Base-by-base conservation (phyloP, 75 land plant genomes). In the Azolla pinnata region DNA sequence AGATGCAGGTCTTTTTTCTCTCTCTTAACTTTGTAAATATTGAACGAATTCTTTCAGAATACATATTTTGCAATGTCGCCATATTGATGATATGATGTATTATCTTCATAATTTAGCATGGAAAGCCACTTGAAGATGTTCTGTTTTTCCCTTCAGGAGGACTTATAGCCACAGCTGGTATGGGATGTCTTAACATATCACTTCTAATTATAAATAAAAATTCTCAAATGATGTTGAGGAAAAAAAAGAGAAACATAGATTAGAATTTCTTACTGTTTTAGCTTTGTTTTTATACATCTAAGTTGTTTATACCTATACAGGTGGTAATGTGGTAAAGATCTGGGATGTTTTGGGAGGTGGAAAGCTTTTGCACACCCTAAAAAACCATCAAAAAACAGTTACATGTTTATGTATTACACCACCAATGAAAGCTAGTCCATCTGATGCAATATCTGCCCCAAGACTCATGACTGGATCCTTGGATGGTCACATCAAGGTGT, bases 341-440 rank as follows among this genome's bases (percentile, higher is more conserved):
- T 93, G 96, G 96, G 98, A 93, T 71, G 64, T 88, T 29, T 73
- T 85, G 31, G 87, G 84, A n/a, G 96, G 96, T 19, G 98, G 98
- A 65, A 81, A 59, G 66, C 64, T 76, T 63, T 25, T 88, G 30
- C 70, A 79, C 50, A 26, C 76, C 0, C 71, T 88, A 73, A 87
- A 84, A 60, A 79, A 72, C 60, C 98, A 92, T 58, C 87, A 85
- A 56, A 92, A 92, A 66, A 88, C 95, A 3, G 98, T 92, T 24
- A 92, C 89, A 0, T 64, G 69, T 2, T 46, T 92, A 20, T 73
- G 75, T 35, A 55, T 83, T 23, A 77, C 79, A 1, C 79, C 72
- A n/a, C 75, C 67, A 16, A 74, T 67, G 8, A 67, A 33, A 55
- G 18, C 64, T 0, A 54, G 62, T 18, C 65, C 69, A 34, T 10